Percentiles rank a stretch among this genome's conserved stretches.
phyloP scores from a whole-genome alignment of 192 early-diverging fungal genomes.

The Coemansia sp. region DNA sequence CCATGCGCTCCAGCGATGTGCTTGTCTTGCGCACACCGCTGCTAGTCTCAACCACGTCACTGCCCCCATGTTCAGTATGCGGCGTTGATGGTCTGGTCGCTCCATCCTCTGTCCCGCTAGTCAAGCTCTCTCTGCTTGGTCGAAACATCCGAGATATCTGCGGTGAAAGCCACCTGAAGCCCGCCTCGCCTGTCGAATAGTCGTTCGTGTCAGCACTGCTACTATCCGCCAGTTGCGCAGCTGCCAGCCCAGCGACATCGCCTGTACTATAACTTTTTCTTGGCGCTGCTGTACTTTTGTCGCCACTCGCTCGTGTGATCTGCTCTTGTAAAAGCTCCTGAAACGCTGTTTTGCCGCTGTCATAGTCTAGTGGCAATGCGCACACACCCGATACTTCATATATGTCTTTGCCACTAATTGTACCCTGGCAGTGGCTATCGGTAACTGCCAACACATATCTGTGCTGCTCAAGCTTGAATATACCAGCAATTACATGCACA shows the following conservation, averaged over 20 bases:
- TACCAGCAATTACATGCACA: slow-evolving; percentile 34
- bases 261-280: not conserved
- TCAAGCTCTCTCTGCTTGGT: not conserved
- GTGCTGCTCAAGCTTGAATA: slow-evolving; percentile 31
- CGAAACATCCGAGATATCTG: slow-evolving; percentile 44
- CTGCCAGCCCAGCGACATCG: not conserved
- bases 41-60: not conserved
- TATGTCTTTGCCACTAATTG: slow-evolving; percentile 20
- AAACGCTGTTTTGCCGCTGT: slow-evolving; percentile 12
- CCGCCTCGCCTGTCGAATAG: not conserved
- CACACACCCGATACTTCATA: slow-evolving; percentile 27
- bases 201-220: not conserved
- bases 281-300: not conserved
- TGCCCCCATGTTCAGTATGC: not conserved
- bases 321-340: not conserved
- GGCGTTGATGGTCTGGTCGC: not conserved
- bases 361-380: slow-evolving; percentile 37
- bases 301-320: not conserved
- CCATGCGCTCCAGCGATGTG: slow-evolving; percentile 31
- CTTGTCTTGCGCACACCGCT: not conserved
- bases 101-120: not conserved
- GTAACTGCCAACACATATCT: slow-evolving; percentile 40
- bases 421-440: slow-evolving; percentile 30
- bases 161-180: slow-evolving; percentile 35
- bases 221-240: not conserved